Percentiles rank a stretch among this genome's conserved stretches.
Conservation (phyloP, 805 yeast genomes). For the Kuraishia floccosa region DNA sequence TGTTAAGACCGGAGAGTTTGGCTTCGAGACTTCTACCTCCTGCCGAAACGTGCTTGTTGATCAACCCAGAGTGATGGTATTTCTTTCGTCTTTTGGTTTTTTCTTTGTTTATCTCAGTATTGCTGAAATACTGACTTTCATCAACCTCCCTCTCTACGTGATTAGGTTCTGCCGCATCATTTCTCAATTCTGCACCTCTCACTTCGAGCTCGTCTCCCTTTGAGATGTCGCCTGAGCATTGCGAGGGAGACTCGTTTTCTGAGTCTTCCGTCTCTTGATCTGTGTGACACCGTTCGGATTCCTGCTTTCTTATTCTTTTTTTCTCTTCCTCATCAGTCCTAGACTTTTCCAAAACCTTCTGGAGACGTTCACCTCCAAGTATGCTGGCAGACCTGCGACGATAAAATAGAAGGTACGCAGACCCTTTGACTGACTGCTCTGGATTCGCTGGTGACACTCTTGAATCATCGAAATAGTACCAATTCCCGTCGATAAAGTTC, state of each 20-base stretch:
- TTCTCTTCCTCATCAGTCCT: conserved; percentile 3
- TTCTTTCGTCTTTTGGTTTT: neutral
- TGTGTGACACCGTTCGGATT: too few species aligned
- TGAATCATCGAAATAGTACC: conserved; percentile 91
- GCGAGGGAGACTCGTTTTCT: neutral
- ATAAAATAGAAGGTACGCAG: conserved; percentile 84
- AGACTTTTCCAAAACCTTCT: conserved; percentile 21
- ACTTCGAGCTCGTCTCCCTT: neutral
- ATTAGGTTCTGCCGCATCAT: too few species aligned
- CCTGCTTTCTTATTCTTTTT: too few species aligned
- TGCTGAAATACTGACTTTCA: neutral
- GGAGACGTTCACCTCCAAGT: conserved; percentile 38
- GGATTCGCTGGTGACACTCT: conserved; percentile 55
- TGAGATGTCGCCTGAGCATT: too few species aligned
- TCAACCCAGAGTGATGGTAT: neutral
- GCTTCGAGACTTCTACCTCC: too few species aligned
- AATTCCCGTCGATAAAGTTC: conserved; percentile 61
- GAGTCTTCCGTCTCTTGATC: conserved; percentile 15
- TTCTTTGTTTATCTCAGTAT: neutral
- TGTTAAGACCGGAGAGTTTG: too few species aligned
- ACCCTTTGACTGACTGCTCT: conserved; percentile 49
- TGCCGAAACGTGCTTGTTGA: neutral
- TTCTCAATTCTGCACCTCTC: neutral
- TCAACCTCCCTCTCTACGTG: too few species aligned
- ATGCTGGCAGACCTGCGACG: conserved; percentile 33